Evolutionary conservation across 768 basidiomycete species (phyloP).

Genomic region (Psilocybe subaeruginosa): DNA sequence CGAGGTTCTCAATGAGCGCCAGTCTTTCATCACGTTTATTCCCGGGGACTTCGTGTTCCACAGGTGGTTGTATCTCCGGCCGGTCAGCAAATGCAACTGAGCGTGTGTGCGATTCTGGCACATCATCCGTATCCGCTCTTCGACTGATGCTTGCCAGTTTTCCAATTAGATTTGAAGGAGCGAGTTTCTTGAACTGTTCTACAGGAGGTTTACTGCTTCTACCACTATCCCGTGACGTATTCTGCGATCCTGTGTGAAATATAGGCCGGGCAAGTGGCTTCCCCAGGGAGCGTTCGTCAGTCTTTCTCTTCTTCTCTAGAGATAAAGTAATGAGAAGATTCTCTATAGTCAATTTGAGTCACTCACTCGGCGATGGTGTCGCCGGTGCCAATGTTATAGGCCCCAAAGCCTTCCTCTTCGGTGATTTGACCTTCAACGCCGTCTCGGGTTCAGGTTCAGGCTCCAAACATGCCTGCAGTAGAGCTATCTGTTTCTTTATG

Average conservation of each 20-base stretch:
- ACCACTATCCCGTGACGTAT: neutral
- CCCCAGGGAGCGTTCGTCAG: constrained; percentile 27
- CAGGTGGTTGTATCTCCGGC: constrained; percentile 19
- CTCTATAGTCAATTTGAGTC: neutral
- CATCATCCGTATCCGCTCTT: constrained; percentile 20
- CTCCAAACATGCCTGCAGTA: constrained; percentile 50
- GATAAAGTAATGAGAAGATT: neutral
- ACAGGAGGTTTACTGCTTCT: neutral
- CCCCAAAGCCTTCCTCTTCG: constrained; percentile 50
- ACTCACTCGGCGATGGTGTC: constrained; percentile 73
- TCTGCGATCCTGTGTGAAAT: constrained; percentile 14
- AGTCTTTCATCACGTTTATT: constrained; percentile 61
- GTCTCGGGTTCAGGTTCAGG: constrained; percentile 38
- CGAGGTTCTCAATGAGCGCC: constrained; percentile 74
- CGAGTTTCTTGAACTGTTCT: constrained; percentile 33
- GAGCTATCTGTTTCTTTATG: constrained; percentile 56
- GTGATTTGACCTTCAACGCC: constrained; percentile 33
- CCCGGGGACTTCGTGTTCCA: neutral
- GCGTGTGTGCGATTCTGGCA: constrained; percentile 16
- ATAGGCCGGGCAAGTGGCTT: constrained; percentile 18
- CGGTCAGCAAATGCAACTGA: constrained; percentile 39
- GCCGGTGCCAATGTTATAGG: constrained; percentile 49
- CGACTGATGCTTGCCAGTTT: constrained; percentile 47
- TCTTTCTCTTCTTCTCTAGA: constrained; percentile 46
- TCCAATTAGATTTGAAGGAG: constrained; percentile 55